These are phyloP conservation scores for Metschnikowia colocasiae DNA, from an alignment of 805 yeast species.

Conservation along the genomic window DNA sequence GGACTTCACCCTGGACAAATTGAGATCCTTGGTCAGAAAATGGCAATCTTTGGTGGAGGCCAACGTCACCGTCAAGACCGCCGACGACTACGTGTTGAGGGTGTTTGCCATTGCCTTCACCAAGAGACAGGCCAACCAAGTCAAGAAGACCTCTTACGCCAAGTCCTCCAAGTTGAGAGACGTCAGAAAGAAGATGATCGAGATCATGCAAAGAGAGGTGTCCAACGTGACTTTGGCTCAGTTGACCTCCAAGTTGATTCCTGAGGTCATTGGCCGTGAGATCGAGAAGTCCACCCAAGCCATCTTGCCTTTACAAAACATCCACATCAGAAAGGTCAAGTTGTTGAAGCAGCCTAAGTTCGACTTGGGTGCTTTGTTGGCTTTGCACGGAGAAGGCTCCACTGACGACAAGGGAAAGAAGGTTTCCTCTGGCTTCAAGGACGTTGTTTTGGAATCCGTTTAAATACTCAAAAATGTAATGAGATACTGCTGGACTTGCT, in stretches of 20 bases:
- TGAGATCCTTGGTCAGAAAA: slow-evolving; percentile 96
- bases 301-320: slow-evolving; percentile 97
- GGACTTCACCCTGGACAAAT: slow-evolving; percentile 96
- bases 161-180: slow-evolving; percentile 97
- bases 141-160: slow-evolving; percentile 97
- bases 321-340: slow-evolving; percentile 98
- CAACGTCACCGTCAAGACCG: slow-evolving; percentile 95
- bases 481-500: background rate
- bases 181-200: slow-evolving; percentile 94
- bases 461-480: slow-evolving; percentile 33
- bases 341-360: slow-evolving; percentile 97
- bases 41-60: slow-evolving; percentile 99
- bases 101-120: slow-evolving; percentile 98
- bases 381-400: slow-evolving; percentile 95
- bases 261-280: slow-evolving; percentile 98
- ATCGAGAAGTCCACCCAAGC: slow-evolving; percentile 93
- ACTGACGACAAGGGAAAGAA: slow-evolving; percentile 95
- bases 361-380: slow-evolving; percentile 93
- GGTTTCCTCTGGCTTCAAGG: slow-evolving; percentile 97
- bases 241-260: slow-evolving; percentile 94
- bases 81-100: slow-evolving; percentile 96
- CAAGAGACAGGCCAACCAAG: slow-evolving; percentile 94
- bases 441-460: slow-evolving; percentile 96
- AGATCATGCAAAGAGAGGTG: slow-evolving; percentile 95
- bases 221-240: slow-evolving; percentile 93